Base-by-base conservation (phyloP, 495 filamentous ascomycete genomes). In the Podospora comata region DNA sequence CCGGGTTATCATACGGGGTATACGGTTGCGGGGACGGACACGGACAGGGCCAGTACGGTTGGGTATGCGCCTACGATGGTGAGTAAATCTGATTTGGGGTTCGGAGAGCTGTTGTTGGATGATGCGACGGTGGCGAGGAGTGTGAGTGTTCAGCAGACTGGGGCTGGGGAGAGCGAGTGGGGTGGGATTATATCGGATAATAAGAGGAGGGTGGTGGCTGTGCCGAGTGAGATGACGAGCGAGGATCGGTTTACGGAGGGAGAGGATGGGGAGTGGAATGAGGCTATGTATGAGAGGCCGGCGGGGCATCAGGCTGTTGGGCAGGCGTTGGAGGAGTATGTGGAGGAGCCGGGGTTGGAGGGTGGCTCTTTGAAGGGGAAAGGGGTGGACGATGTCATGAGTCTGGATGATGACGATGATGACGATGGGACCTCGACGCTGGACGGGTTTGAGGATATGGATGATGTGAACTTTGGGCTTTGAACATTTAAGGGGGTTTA, bases 1-100 rank as follows among this genome's bases (percentile, higher is more conserved):
- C 82, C 82, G 4, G 79, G 68, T 7, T 84, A 81, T 67, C 76
- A 75, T 54, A 84, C 81, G 0, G 82, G 82, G 1, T 67, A 74
- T 53, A 82, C 80, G 1, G 65, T 78, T 4, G 62, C 67, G 9
- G 66, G 44, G 5, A 69, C 70, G 16, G 66, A 55, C 0, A 71
- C 65, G 16, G 67, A 67, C 1, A 61, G 55, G 7, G 66, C 44
- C 60, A 34, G 61, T 15, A 20, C 39, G 60, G 62, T 30, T 1
- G 54, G 62, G 34, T 65, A 62, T 6, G 32, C 64, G n/a, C 18
- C 55, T 30, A 63, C 75, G 1, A 69, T 67, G 4, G 63, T 69
- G 13, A 59, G 70, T 3, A 62, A 67, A 2, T 74, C 74, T 0
- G 75, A 77, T 28, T 62, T 77, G 20, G 68, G 68, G 13, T 15